Base-by-base conservation (phyloP, 1,284 basidiomycete species). In the Xerocomus amazonicus region DNA sequence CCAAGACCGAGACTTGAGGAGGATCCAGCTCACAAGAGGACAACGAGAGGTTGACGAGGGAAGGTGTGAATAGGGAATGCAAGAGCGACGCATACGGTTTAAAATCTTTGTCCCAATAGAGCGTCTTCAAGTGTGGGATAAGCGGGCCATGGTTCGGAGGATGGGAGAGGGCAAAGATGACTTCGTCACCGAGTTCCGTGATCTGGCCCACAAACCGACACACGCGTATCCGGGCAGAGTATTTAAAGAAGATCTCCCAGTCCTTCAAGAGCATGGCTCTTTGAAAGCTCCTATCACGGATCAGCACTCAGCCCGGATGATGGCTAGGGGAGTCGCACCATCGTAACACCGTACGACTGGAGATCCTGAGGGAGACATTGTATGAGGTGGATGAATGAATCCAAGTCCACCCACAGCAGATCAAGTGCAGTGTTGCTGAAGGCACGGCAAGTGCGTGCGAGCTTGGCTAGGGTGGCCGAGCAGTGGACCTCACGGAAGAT, bases 231-330 rank as follows among this genome's bases (percentile, higher is more conserved):
- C 62, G 55, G 19, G 51, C 47, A 12, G 57, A 59, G 43, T 68
- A 61, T 47, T 29, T 58, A 16, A 53, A 65, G 40, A 67, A 66
- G 26, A 59, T 48, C 17, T 53, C 51, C 66, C 66, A 65, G 49
- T 65, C 66, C 31, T 34, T 53, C 6, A 61, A 34, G 2, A 51
- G 59, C 63, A 68, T 66, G 43, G 63, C 50, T 19, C 63, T 57
- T 47, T 50, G 50, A 33, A 64, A 63, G n/a, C 13, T 16, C 33
- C 62, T 64, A 31, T 23, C n/a, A 17, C 40, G 43, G 28, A 38
- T 23, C 19, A 23, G 19, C 19, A 23, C 19, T 65, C 34, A 48
- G 48, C 43, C 35, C 13, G 32, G 39, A 34, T 9, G 16, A 34
- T 23, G 8, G 13, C n/a, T n/a, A 23, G 19, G 19, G 43, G 28